These are phyloP conservation scores for Aspergillus ellipticus DNA, from an alignment of 495 filamentous ascomycete genomes.

Conservation along the genomic window DNA sequence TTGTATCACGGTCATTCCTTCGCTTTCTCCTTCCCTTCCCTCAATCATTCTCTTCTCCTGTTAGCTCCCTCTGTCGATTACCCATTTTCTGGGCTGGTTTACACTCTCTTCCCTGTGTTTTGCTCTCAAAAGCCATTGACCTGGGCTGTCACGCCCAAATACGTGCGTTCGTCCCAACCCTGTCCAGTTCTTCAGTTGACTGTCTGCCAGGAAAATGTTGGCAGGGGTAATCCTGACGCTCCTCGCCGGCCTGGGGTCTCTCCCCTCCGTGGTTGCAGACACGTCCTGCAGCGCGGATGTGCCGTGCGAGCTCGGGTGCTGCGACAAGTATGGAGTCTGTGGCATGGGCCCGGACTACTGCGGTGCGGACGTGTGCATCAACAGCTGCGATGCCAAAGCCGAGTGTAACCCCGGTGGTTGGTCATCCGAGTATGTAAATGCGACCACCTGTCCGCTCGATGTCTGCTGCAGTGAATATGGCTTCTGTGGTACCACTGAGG, in stretches of 20 bases:
- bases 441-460: slow-evolving; percentile 28
- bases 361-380: slow-evolving; percentile 17
- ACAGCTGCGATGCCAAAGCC: slow-evolving; percentile 21
- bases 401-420: slow-evolving; percentile 26
- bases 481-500: slow-evolving; percentile 27
- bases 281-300: slow-evolving; percentile 8
- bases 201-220: not conserved
- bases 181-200: too few relatives aligned
- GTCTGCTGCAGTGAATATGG: slow-evolving; percentile 33
- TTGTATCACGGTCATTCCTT: too few relatives aligned
- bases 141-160: too few relatives aligned
- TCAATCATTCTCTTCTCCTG: too few relatives aligned
- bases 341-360: slow-evolving; percentile 22
- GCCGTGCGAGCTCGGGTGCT: slow-evolving; percentile 21
- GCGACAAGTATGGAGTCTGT: slow-evolving; percentile 20
- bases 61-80: too few relatives aligned
- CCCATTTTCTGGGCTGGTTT: too few relatives aligned
- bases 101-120: too few relatives aligned
- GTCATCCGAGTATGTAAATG: slow-evolving; percentile 11
- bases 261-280: not conserved
- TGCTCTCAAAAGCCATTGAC: too few relatives aligned
- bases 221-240: not conserved
- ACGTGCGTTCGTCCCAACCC: too few relatives aligned
- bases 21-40: too few relatives aligned
- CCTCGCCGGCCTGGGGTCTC: not conserved